Conservation (phyloP, 805 yeast species). For the Yamadazyma tumulicola region DNA sequence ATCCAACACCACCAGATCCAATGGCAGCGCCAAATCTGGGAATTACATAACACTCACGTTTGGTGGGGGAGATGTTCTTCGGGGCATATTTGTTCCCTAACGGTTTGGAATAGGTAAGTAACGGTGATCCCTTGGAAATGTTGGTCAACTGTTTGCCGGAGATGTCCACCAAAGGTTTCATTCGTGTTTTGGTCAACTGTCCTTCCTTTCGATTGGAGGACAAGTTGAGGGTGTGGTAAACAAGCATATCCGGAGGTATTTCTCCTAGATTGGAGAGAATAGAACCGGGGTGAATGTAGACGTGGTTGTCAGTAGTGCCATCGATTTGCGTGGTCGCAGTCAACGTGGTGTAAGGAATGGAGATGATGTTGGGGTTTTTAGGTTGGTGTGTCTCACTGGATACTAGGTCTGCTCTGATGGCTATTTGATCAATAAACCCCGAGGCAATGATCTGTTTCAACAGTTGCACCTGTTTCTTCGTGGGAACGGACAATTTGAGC, state of each 20-base stretch:
- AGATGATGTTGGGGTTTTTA: conserved; percentile 54
- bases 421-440: conserved; percentile 89
- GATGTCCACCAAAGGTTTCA: conserved; percentile 75
- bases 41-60: conserved; percentile 83
- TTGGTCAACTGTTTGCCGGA: conserved; percentile 73
- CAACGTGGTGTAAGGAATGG: conserved; percentile 60
- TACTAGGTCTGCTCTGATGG: conserved; percentile 73
- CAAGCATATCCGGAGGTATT: conserved; percentile 75
- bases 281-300: conserved; percentile 80
- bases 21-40: conserved; percentile 85
- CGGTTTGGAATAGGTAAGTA: conserved; percentile 86
- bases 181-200: conserved; percentile 46
- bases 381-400: conserved; percentile 60
- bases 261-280: conserved; percentile 57
- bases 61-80: conserved; percentile 56
- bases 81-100: conserved; percentile 89
- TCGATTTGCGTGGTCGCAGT: conserved; percentile 40
- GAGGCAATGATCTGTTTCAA: conserved; percentile 90
- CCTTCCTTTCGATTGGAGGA: conserved; percentile 46
- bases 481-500: conserved; percentile 63
- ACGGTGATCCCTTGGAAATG: conserved; percentile 66
- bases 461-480: conserved; percentile 64
- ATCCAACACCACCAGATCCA: conserved; percentile 83
- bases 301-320: conserved; percentile 48
- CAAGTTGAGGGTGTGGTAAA: conserved; percentile 64